Evolutionary conservation across 495 filamentous ascomycete species (phyloP).

Genomic region (Aspergillus panamensis): DNA sequence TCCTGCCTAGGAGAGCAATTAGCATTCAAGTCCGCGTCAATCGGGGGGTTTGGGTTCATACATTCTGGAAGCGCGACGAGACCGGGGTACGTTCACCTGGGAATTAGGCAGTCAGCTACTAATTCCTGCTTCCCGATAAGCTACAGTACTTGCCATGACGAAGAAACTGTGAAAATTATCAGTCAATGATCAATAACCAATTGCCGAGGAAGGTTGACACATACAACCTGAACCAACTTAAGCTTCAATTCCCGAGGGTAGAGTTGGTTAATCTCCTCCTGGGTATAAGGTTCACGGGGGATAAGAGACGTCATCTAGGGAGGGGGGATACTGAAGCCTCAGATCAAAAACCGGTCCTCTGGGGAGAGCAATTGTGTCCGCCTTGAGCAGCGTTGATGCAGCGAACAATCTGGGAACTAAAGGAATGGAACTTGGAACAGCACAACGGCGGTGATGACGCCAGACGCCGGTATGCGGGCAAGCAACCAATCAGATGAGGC

Average conservation of each 20-base stretch:
- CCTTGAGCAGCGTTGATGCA: neutral
- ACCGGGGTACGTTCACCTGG: constrained; percentile 81
- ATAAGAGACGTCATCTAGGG: constrained; percentile 69
- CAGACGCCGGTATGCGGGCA: constrained; percentile 14
- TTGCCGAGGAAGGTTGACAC: constrained; percentile 20
- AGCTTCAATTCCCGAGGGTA: constrained; percentile 80
- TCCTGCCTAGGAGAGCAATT: constrained; percentile 54
- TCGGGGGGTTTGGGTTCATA: constrained; percentile 30
- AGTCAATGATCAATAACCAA: constrained; percentile 1
- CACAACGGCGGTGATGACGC: constrained; percentile 20
- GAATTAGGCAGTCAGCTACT: neutral
- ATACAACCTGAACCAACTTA: constrained; percentile 80
- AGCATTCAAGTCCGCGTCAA: constrained; percentile 17
- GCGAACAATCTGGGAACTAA: too few relatives aligned
- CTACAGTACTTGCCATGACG: constrained; percentile 62
- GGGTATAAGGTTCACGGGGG: constrained; percentile 71
- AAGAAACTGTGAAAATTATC: constrained; percentile 53
- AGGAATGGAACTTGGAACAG: too few relatives aligned
- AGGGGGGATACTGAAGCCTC: neutral
- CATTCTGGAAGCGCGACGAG: constrained; percentile 80
- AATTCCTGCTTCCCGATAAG: neutral
- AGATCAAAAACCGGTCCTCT: neutral
- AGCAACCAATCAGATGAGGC: constrained; percentile 18
- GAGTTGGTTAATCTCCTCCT: constrained; percentile 73
- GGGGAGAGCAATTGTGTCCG: neutral